A percentile compares a stretch with the other conserved stretches of the same genome.
These are phyloP conservation scores for Mucor plumbeus DNA, from an alignment of 371 early-diverging fungal genomes.

Conservation along the genomic window DNA sequence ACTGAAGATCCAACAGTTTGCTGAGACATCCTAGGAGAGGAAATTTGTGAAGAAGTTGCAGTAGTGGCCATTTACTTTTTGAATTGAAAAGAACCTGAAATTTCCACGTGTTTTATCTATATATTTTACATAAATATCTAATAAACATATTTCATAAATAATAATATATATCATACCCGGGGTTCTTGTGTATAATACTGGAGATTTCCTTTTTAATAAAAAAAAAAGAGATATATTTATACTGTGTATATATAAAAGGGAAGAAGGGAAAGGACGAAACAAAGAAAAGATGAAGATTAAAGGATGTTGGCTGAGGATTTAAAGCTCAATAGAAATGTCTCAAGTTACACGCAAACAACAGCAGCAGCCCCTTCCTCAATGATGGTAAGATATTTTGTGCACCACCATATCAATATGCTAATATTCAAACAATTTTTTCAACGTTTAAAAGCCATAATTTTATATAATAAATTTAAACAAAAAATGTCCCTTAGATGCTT, in stretches of 20 bases:
- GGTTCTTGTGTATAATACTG: not conserved
- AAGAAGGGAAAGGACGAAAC: not conserved
- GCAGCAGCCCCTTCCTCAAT: not conserved
- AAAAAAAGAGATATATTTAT: not conserved
- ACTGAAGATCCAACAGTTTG: constrained; percentile 23
- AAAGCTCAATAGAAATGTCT: constrained; percentile 6
- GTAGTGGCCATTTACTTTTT: constrained; percentile 32
- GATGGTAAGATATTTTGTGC: not conserved
- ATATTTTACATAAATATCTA: too few species aligned
- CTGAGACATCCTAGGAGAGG: constrained; percentile 32
- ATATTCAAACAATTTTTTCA: too few species aligned
- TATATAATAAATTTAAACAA: too few species aligned
- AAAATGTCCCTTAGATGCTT: too few species aligned
- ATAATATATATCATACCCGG: not conserved
- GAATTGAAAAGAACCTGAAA: not conserved
- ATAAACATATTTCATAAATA: too few species aligned
- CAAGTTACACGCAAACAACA: not conserved
- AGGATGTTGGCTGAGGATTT: not conserved
- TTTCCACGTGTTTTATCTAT: constrained; percentile 8
- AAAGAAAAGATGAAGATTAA: not conserved
- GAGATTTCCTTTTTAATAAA: not conserved
- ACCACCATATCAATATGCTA: too few species aligned
- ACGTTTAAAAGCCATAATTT: too few species aligned
- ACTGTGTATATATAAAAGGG: not conserved
- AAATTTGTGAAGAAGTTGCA: constrained; percentile 32